Evolutionary conservation across 2,329 filamentous ascomycete genomes (phyloP).

Genomic region (Hypoxylon sp.): DNA sequence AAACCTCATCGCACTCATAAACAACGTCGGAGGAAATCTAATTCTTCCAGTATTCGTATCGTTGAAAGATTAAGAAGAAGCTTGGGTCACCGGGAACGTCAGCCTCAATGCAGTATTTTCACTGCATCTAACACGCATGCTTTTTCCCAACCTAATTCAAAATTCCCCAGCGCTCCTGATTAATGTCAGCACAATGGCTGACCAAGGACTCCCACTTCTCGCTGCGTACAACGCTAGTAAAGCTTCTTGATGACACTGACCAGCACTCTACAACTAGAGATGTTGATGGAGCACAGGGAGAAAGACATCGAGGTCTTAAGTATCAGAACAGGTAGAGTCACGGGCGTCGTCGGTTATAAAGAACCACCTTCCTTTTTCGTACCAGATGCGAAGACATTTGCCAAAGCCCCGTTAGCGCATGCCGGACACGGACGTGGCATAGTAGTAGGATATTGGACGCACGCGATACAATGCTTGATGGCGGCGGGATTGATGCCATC

Average conservation of each 20-base stretch:
- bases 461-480: constrained; percentile 18
- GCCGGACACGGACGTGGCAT: constrained; percentile 28
- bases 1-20: constrained; percentile 67
- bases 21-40: constrained; percentile 67
- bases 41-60: constrained; percentile 54
- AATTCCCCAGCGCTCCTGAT: constrained; percentile 63
- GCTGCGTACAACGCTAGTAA: constrained; percentile 63
- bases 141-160: constrained; percentile 62
- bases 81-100: constrained; percentile 60
- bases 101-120: constrained; percentile 67
- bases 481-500: constrained; percentile 14
- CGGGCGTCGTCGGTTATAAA: constrained; percentile 14
- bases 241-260: constrained; percentile 62
- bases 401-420: constrained; percentile 30
- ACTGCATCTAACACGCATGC: constrained; percentile 61
- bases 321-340: constrained; percentile 26
- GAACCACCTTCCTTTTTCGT: constrained; percentile 25
- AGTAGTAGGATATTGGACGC: constrained; percentile 36
- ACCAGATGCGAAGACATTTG: constrained; percentile 28
- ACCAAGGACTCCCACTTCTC: constrained; percentile 64
- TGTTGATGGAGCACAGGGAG: constrained; percentile 47
- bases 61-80: constrained; percentile 55
- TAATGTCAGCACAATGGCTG: constrained; percentile 64
- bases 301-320: constrained; percentile 25
- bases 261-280: constrained; percentile 59